Evolutionary conservation across 2,329 filamentous ascomycete genomes (phyloP).

Genomic region (Pyricularia grisea): DNA sequence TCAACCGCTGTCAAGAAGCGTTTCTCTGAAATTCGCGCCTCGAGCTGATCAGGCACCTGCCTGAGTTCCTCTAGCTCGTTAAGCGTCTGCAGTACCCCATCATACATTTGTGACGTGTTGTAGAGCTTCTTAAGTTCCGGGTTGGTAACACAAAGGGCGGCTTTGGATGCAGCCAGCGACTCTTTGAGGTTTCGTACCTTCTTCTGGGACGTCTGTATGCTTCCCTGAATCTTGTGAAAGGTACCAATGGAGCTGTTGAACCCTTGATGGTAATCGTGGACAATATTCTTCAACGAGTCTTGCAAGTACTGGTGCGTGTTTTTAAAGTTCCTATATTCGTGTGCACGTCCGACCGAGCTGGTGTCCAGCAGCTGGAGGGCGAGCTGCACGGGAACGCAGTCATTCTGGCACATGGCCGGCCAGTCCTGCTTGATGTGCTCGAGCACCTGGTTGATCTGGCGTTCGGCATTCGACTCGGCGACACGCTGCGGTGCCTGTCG

Average conservation of each 20-base stretch:
- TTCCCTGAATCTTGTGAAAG: slow-evolving; percentile 96
- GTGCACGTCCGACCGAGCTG: slow-evolving; percentile 85
- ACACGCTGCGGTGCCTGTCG: slow-evolving; percentile 12
- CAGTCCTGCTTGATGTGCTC: slow-evolving; percentile 81
- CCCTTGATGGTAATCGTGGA: slow-evolving; percentile 97
- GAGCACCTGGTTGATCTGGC: slow-evolving; percentile 55
- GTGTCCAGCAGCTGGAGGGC: slow-evolving; percentile 91
- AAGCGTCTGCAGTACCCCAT: slow-evolving; percentile 76
- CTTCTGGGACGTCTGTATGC: slow-evolving; percentile 80
- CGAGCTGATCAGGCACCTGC: slow-evolving; percentile 80
- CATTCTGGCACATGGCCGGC: slow-evolving; percentile 81
- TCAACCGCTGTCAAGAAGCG: slow-evolving; percentile 89
- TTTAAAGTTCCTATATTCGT: slow-evolving; percentile 79
- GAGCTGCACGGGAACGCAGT: slow-evolving; percentile 87
- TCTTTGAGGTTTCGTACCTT: slow-evolving; percentile 76
- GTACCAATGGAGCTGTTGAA: slow-evolving; percentile 99
- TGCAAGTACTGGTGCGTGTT: slow-evolving; percentile 83
- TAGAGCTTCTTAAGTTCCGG: slow-evolving; percentile 88
- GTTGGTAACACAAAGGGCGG: slow-evolving; percentile 73
- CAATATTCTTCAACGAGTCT: slow-evolving; percentile 83
- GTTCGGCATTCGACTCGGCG: slow-evolving; percentile 37
- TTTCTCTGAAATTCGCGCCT: slow-evolving; percentile 93
- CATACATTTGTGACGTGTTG: slow-evolving; percentile 79
- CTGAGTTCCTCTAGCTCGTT: slow-evolving; percentile 82
- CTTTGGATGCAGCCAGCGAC: slow-evolving; percentile 71